A percentile compares a stretch with the other conserved stretches of the same genome.
Conservation (phyloP, 2,329 filamentous ascomycete genomes). For the Botrytis pseudocinerea region DNA sequence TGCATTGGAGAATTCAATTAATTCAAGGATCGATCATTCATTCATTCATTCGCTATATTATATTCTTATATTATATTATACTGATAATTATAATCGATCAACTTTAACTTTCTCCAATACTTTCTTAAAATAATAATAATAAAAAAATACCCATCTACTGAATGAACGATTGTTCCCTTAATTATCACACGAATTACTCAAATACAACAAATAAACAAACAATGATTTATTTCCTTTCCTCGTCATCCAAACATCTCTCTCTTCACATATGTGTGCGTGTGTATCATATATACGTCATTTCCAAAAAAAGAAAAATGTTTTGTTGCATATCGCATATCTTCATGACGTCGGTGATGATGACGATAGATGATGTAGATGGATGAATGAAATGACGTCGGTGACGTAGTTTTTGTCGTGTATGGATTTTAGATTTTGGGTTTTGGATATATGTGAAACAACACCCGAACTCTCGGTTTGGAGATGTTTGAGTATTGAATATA, state of each 20-base stretch:
- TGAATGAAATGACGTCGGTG: conserved; percentile 1
- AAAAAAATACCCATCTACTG: neutral
- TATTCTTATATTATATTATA: neutral
- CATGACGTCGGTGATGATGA: neutral
- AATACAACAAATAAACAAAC: neutral
- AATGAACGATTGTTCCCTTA: neutral
- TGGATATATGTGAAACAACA: neutral
- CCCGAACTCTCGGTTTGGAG: neutral
- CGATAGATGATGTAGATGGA: neutral
- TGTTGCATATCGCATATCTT: neutral
- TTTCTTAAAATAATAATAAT: no score
- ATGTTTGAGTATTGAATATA: neutral
- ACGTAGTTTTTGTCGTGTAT: neutral
- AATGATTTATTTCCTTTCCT: neutral
- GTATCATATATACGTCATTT: neutral
- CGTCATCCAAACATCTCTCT: no score
- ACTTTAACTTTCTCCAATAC: neutral
- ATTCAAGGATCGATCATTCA: neutral
- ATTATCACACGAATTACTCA: neutral
- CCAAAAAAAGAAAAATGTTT: neutral
- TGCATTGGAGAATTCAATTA: neutral
- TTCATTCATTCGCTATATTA: neutral
- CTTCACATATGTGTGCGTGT: neutral
- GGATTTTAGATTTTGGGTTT: neutral
- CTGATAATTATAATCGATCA: neutral